phyloP scores from a whole-genome alignment of 306 rosid genomes.

The Dalbergia oliveri region DNA sequence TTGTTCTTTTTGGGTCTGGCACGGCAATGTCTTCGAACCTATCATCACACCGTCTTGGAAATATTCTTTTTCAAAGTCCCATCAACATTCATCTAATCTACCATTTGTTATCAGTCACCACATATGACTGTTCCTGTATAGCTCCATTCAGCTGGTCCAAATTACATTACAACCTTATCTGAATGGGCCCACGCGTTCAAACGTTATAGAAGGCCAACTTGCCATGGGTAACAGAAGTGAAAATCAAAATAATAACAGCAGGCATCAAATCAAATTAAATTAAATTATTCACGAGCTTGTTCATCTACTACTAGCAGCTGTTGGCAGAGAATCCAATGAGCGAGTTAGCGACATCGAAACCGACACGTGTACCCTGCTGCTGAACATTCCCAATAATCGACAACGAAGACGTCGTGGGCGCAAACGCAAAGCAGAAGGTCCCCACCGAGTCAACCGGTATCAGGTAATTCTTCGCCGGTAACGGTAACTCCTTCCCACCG shows the following conservation, averaged over 20 bases:
- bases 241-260: background rate
- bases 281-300: slow-evolving; percentile 9
- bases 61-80: background rate
- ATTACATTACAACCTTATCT: slow-evolving; percentile 30
- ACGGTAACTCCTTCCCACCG: slow-evolving; percentile 60
- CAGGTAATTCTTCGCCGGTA: slow-evolving; percentile 85
- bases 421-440: slow-evolving; percentile 88
- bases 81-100: background rate
- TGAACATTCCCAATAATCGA: slow-evolving; percentile 88
- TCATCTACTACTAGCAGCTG: slow-evolving; percentile 51
- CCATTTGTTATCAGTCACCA: background rate
- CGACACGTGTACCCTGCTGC: slow-evolving; percentile 97
- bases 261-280: slow-evolving; percentile 3
- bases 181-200: slow-evolving; percentile 11
- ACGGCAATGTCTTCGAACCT: no score
- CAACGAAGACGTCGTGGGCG: slow-evolving; percentile 69
- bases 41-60: background rate
- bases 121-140: background rate
- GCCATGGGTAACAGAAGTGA: background rate
- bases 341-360: slow-evolving; percentile 63
- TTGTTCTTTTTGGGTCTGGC: no score
- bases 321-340: slow-evolving; percentile 70
- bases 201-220: background rate
- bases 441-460: slow-evolving; percentile 87
- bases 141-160: slow-evolving; percentile 36